These are phyloP conservation scores for Malus hybrid DNA, from an alignment of 331 rosid genomes.

Conservation along the genomic window DNA sequence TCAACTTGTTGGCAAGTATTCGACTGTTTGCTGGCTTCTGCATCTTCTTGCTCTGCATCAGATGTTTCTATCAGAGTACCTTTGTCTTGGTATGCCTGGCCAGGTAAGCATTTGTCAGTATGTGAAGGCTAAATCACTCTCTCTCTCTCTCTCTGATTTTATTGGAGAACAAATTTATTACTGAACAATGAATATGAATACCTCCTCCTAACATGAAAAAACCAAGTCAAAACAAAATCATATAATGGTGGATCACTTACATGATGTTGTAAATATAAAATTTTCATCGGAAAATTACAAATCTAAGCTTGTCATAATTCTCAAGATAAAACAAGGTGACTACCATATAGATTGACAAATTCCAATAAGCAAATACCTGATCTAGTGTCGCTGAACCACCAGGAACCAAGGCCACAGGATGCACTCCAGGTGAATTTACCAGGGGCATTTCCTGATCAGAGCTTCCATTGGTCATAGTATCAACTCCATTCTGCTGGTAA, in stretches of 20 bases:
- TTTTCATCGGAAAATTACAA: neutral
- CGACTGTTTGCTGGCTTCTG: conserved; percentile 21
- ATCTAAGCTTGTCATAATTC: neutral
- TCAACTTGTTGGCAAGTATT: conserved; percentile 22
- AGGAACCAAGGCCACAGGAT: conserved; percentile 14
- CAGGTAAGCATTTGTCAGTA: neutral
- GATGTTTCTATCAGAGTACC: conserved; percentile 10
- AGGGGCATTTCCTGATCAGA: conserved; percentile 21
- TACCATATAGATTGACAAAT: neutral
- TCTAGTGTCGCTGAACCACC: conserved; percentile 2
- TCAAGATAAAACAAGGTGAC: neutral
- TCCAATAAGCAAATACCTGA: conserved; percentile 23
- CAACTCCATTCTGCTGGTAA: conserved; percentile 33
- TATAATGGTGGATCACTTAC: neutral
- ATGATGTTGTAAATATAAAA: neutral
- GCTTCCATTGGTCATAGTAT: conserved; percentile 17
- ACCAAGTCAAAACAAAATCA: neutral
- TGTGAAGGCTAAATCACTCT: neutral
- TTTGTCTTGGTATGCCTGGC: conserved; percentile 24
- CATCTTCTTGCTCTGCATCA: conserved; percentile 2
- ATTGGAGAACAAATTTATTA: neutral
- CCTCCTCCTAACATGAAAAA: neutral
- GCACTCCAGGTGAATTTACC: conserved; percentile 15
- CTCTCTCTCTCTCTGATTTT: neutral
- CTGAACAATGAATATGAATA: neutral